A percentile compares a stretch with the other conserved stretches of the same genome.
Evolutionary conservation across 768 basidiomycete genomes (phyloP).

Genomic region (Mycena capillaripes): DNA sequence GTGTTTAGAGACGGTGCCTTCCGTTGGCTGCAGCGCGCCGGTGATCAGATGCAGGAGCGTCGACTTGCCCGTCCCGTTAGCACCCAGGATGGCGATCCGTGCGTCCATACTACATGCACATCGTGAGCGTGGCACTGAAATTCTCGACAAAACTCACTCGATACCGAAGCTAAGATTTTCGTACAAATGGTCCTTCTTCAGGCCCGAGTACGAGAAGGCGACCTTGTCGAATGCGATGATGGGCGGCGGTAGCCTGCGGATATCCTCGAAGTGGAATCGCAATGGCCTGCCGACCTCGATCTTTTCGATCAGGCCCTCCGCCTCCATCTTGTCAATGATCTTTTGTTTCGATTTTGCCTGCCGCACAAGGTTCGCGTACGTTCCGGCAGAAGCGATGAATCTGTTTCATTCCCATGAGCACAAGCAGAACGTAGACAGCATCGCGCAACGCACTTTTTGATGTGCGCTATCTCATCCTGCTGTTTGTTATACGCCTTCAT

Average conservation of each 20-base stretch:
- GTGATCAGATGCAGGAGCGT: slow-evolving; percentile 94
- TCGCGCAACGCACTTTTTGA: slow-evolving; percentile 84
- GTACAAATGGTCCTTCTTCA: slow-evolving; percentile 91
- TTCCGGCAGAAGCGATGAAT: slow-evolving; percentile 99
- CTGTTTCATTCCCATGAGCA: slow-evolving; percentile 51
- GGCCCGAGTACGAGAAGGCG: slow-evolving; percentile 96
- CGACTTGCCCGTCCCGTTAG: slow-evolving; percentile 96
- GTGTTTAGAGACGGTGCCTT: slow-evolving; percentile 93
- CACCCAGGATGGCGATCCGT: slow-evolving; percentile 95
- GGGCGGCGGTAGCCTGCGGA: slow-evolving; percentile 93
- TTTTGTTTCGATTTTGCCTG: slow-evolving; percentile 99
- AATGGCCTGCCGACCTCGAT: slow-evolving; percentile 81
- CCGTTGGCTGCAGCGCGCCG: slow-evolving; percentile 78
- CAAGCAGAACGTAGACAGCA: neutral
- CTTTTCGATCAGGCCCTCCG: slow-evolving; percentile 96
- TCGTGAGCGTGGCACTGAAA: neutral
- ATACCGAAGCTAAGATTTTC: slow-evolving; percentile 95
- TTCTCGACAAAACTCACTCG: too few relatives aligned
- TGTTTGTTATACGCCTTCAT: slow-evolving; percentile 99
- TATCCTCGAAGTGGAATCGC: slow-evolving; percentile 96
- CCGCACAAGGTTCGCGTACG: slow-evolving; percentile 98
- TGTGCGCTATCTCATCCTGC: slow-evolving; percentile 98
- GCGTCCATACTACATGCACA: slow-evolving; percentile 83
- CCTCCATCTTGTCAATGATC: slow-evolving; percentile 99
- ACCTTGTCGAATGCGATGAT: slow-evolving; percentile 97